Conservation (phyloP, 345 rosid species). For the Turnera subulata region DNA sequence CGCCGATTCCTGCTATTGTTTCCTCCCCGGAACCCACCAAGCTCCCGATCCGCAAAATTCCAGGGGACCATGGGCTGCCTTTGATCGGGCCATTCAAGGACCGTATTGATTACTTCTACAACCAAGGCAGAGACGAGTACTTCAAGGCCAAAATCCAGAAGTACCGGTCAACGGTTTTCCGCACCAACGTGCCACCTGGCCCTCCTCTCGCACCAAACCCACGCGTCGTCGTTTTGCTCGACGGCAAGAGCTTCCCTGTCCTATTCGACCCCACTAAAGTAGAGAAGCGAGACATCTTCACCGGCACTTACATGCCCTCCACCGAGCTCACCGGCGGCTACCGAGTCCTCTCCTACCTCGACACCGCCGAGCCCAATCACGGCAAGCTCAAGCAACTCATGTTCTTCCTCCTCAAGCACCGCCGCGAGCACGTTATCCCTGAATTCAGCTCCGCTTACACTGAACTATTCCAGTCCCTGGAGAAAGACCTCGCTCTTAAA, state of each 20-base stretch:
- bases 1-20: constrained; percentile 8
- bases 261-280: constrained; percentile 79
- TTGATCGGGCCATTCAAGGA: constrained; percentile 74
- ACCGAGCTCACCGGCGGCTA: constrained; percentile 80
- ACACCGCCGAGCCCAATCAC: constrained; percentile 78
- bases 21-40: constrained; percentile 20
- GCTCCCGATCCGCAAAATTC: constrained; percentile 59
- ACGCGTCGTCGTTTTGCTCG: constrained; percentile 68
- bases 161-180: constrained; percentile 64
- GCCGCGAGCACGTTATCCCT: constrained; percentile 62
- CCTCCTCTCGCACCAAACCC: constrained; percentile 60
- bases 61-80: constrained; percentile 73
- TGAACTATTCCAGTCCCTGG: constrained; percentile 46
- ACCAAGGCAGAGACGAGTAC: constrained; percentile 63
- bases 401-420: constrained; percentile 53
- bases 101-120: constrained; percentile 66
- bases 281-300: constrained; percentile 74
- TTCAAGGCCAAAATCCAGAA: constrained; percentile 61
- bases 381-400: constrained; percentile 61
- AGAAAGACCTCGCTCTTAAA: constrained; percentile 47
- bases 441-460: constrained; percentile 57
- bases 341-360: constrained; percentile 73
- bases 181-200: constrained; percentile 85
- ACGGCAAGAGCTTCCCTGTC: constrained; percentile 84
- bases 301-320: constrained; percentile 92